Evolutionary conservation across 108 stramenopile genomes (phyloP).

Genomic region (Cyclostephanos tholiformis): DNA sequence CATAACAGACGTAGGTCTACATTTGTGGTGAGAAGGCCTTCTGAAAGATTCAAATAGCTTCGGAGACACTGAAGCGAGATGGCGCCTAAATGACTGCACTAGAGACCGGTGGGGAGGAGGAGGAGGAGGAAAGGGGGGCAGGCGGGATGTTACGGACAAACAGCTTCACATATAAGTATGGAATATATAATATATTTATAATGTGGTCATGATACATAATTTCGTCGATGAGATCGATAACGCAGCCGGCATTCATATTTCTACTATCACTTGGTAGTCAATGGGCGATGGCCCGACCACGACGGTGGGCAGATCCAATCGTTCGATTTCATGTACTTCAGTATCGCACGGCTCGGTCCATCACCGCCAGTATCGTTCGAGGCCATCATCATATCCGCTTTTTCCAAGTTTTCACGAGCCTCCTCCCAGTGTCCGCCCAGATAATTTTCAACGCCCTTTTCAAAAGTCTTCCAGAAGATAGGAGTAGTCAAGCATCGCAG

Average conservation of each 20-base stretch:
- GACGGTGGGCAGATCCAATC: conserved; percentile 59
- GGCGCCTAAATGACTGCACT: too few species aligned
- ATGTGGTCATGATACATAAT: too few species aligned
- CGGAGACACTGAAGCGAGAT: too few species aligned
- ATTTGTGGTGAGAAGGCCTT: neutral
- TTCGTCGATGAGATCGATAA: too few species aligned
- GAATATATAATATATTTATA: too few species aligned
- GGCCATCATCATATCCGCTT: conserved; percentile 81
- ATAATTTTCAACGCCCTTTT: conserved; percentile 70
- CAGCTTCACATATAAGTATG: too few species aligned
- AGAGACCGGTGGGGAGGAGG: too few species aligned
- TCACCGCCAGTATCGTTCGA: conserved; percentile 83
- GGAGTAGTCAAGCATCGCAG: conserved; percentile 81
- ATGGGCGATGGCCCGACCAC: conserved; percentile 80
- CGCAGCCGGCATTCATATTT: too few species aligned
- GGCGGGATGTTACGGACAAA: too few species aligned
- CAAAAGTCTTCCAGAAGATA: conserved; percentile 71
- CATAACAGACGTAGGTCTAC: conserved; percentile 46
- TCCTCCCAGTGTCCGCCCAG: conserved; percentile 76
- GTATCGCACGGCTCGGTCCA: conserved; percentile 77
- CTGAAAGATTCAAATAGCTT: too few species aligned
- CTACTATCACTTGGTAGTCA: conserved; percentile 29
- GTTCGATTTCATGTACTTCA: conserved; percentile 73
- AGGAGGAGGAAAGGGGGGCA: too few species aligned
- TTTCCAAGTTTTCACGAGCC: conserved; percentile 60